Evolutionary conservation across 345 rosid genomes (phyloP).

Genomic region (Eucalyptus cloeziana): DNA sequence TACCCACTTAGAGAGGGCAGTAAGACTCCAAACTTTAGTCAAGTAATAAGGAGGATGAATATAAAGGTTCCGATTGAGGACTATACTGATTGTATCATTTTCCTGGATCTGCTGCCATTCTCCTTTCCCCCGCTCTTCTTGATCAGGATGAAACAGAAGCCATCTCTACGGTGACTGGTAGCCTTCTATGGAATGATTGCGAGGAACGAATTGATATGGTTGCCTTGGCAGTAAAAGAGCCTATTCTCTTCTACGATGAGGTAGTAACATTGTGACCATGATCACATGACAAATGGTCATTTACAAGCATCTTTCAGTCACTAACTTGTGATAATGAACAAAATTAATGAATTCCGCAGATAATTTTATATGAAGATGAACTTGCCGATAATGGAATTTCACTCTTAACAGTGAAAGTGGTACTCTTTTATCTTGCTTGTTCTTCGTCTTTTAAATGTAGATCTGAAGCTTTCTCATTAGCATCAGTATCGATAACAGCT

Average conservation of each 20-base stretch:
- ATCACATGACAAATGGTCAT: background rate
- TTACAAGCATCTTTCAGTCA: background rate
- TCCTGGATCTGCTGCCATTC: background rate
- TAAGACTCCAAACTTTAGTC: background rate
- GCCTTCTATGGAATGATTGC: constrained; percentile 73
- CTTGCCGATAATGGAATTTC: constrained; percentile 93
- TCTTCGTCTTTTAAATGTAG: background rate
- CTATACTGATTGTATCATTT: background rate
- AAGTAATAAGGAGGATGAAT: background rate
- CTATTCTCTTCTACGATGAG: constrained; percentile 98
- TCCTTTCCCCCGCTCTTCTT: background rate
- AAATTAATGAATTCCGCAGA: constrained; percentile 31
- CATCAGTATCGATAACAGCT: background rate
- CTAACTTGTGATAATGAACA: background rate
- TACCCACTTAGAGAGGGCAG: background rate
- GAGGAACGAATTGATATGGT: constrained; percentile 64
- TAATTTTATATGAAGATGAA: constrained; percentile 93
- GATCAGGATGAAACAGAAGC: constrained; percentile 22
- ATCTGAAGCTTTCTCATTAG: background rate
- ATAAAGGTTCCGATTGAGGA: background rate
- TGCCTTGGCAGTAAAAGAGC: constrained; percentile 73
- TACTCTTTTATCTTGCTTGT: constrained; percentile 11
- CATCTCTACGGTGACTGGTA: constrained; percentile 3
- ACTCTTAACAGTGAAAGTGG: constrained; percentile 91
- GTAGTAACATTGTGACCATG: constrained; percentile 3